Evolutionary conservation across 768 basidiomycete species (phyloP).

Genomic region (Suillus brevipes): DNA sequence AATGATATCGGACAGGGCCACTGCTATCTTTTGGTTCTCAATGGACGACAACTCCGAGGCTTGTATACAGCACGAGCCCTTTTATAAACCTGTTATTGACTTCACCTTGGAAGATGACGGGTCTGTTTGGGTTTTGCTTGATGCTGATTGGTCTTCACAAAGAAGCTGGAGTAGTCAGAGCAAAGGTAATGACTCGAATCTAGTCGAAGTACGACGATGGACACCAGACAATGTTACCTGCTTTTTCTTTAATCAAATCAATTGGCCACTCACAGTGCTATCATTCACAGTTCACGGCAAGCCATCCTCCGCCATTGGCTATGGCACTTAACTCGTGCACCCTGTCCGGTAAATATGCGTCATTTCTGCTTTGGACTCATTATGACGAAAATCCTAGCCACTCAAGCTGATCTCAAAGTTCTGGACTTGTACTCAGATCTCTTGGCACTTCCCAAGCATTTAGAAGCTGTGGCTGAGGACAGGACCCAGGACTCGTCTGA

Average conservation of each 20-base stretch:
- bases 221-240: constrained; percentile 41
- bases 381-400: constrained; percentile 38
- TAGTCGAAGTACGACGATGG: constrained; percentile 35
- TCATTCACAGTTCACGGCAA: constrained; percentile 21
- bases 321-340: constrained; percentile 50
- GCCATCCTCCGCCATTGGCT: constrained; percentile 30
- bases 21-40: constrained; percentile 60
- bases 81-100: constrained; percentile 60
- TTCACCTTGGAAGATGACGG: constrained; percentile 45
- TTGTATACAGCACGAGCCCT: constrained; percentile 44
- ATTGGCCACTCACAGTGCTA: not conserved
- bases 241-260: not conserved
- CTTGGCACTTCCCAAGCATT: constrained; percentile 58
- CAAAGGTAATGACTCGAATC: constrained; percentile 18
- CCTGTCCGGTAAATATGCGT: constrained; percentile 44
- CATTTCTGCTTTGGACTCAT: constrained; percentile 2
- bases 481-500: constrained; percentile 33
- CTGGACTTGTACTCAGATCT: constrained; percentile 65
- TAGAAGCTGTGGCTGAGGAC: constrained; percentile 46
- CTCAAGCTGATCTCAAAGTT: constrained; percentile 45
- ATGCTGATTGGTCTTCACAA: constrained; percentile 39
- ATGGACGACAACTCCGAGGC: constrained; percentile 21
- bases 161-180: constrained; percentile 15
- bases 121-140: constrained; percentile 49
- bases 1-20: constrained; percentile 45